Evolutionary conservation across 2,329 filamentous ascomycete genomes (phyloP).

Genomic region (Rhinocladiella similis): DNA sequence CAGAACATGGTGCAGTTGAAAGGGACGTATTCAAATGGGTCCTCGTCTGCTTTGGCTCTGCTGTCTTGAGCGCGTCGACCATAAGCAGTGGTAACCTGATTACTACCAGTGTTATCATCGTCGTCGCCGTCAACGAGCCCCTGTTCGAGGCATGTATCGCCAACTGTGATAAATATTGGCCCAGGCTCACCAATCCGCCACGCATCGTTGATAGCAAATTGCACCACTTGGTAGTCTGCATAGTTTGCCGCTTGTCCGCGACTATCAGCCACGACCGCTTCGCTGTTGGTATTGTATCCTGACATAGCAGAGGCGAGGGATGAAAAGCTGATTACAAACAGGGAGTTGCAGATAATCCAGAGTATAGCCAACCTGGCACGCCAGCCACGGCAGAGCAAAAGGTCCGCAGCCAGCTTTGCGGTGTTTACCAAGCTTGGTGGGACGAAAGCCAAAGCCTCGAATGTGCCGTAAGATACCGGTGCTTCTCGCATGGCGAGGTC

Average conservation of each 20-base stretch:
- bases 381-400: conserved; percentile 25
- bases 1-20: conserved; percentile 21
- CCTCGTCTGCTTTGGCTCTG: background rate
- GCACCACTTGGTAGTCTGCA: conserved; percentile 27
- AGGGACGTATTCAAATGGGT: conserved; percentile 19
- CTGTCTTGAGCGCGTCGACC: background rate
- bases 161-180: conserved; percentile 11
- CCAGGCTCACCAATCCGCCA: conserved; percentile 18
- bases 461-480: conserved; percentile 37
- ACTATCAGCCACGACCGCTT: conserved; percentile 26
- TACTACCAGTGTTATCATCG: conserved; percentile 1
- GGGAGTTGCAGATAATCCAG: conserved; percentile 35
- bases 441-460: conserved; percentile 35
- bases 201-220: conserved; percentile 23
- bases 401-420: conserved; percentile 32
- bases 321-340: conserved; percentile 36
- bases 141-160: conserved; percentile 8
- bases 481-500: conserved; percentile 35
- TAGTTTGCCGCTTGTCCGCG: conserved; percentile 29
- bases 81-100: background rate
- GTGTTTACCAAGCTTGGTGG: conserved; percentile 31
- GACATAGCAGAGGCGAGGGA: conserved; percentile 39
- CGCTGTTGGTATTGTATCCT: conserved; percentile 37
- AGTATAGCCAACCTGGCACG: conserved; percentile 31
- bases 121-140: conserved; percentile 11